Evolutionary conservation across 805 yeast genomes (phyloP).

Genomic region (Kockiozyma suomiensis): DNA sequence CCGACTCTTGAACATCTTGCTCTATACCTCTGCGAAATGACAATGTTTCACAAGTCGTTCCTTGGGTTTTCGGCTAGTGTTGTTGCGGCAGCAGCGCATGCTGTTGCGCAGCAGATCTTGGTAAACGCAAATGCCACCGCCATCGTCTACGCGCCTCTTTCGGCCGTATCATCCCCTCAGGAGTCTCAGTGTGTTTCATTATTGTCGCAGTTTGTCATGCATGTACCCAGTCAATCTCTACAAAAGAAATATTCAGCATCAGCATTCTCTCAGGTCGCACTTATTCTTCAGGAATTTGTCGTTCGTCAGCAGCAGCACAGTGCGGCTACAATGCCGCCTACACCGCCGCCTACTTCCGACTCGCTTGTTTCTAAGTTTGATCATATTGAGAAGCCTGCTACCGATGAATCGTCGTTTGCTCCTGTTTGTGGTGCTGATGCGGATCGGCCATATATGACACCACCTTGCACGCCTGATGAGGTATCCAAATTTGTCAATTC

Average conservation of each 20-base stretch:
- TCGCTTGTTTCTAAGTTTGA: slow-evolving; percentile 6
- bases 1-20: slow-evolving; percentile 37
- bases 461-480: slow-evolving; percentile 31
- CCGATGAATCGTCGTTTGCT: neutral
- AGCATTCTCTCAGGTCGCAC: slow-evolving; percentile 30
- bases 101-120: slow-evolving; percentile 40
- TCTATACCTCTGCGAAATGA: slow-evolving; percentile 44
- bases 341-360: slow-evolving; percentile 30
- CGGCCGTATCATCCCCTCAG: neutral
- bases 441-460: slow-evolving; percentile 22
- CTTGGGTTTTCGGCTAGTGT: slow-evolving; percentile 40
- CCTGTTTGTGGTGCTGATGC: neutral
- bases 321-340: slow-evolving; percentile 22
- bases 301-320: slow-evolving; percentile 21
- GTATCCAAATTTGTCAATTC: slow-evolving; percentile 1
- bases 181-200: slow-evolving; percentile 42
- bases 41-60: slow-evolving; percentile 41
- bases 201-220: slow-evolving; percentile 42
- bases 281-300: slow-evolving; percentile 34
- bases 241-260: slow-evolving; percentile 45
- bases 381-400: neutral
- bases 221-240: slow-evolving; percentile 44
- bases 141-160: neutral
- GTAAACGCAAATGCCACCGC: slow-evolving; percentile 5
- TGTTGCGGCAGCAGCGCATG: slow-evolving; percentile 44